Conservation (phyloP, 352 stramenopile species). For the Globisporangium cystogenes region DNA sequence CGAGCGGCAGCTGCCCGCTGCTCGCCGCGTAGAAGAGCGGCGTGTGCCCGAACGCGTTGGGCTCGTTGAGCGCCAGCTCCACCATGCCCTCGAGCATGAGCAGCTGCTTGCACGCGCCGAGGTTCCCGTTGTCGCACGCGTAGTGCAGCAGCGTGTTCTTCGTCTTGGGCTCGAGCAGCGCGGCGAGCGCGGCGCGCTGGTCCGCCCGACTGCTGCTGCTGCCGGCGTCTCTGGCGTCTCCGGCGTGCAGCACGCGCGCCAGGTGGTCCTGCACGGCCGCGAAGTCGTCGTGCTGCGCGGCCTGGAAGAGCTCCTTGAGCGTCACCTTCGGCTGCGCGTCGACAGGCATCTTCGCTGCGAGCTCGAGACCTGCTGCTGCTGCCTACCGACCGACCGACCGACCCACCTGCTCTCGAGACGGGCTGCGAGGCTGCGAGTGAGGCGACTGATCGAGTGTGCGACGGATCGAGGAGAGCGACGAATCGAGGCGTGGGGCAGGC, state of each 20-base stretch:
- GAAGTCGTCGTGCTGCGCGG: slow-evolving; percentile 65
- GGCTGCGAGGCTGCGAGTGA: no score
- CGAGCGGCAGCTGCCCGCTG: slow-evolving; percentile 58
- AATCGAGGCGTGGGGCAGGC: no score
- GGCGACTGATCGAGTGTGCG: no score
- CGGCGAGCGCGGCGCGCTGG: slow-evolving; percentile 19
- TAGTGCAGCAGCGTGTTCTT: slow-evolving; percentile 77
- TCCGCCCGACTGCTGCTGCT: not conserved
- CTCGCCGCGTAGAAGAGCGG: slow-evolving; percentile 76
- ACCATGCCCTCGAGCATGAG: slow-evolving; percentile 67
- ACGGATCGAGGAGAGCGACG: no score
- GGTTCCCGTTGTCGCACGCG: slow-evolving; percentile 76
- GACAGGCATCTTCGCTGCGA: not conserved
- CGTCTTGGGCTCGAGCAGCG: slow-evolving; percentile 56
- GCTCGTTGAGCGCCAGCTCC: slow-evolving; percentile 60
- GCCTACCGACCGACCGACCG: no score
- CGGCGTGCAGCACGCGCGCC: slow-evolving; percentile 38
- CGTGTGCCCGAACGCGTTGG: slow-evolving; percentile 72
- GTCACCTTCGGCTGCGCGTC: slow-evolving; percentile 14
- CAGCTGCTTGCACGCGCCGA: slow-evolving; percentile 76
- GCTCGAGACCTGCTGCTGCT: no score
- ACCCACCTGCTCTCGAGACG: no score
- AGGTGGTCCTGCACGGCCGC: slow-evolving; percentile 50
- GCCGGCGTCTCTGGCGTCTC: not conserved
- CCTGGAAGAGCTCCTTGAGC: slow-evolving; percentile 67